Base-by-base conservation (phyloP, 495 filamentous ascomycete species). In the Tuber microsphaerosporum region DNA sequence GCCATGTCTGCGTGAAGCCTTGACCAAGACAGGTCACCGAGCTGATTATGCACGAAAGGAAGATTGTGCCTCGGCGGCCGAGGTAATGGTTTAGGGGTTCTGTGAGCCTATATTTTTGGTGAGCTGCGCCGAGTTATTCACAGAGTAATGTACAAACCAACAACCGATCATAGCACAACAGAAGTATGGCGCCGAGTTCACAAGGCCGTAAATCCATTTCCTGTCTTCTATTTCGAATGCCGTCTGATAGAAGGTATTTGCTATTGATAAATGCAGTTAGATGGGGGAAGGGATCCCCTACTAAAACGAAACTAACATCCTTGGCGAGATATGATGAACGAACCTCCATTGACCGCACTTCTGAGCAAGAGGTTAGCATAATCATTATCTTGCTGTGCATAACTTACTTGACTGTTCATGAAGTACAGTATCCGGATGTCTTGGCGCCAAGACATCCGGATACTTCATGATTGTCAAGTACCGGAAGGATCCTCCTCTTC, bases 111-210 rank as follows among this genome's bases (percentile, higher is more conserved):
- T 26, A 12, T 44, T 44, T 70, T 61, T 20, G 31, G 14, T 51
- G 74, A 34, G 31, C 1, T 22, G 48, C 0, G 1, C 16, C 34
- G 14, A 34, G 26, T 46, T 19, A 71, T 45, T 48, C 70, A 5
- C 39, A 5, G 34, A 31, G 34, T 44, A 12, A 22, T 16, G n/a
- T 26, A 73, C 17, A 22, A 37, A 86, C 93, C 92, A 94, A 85
- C 91, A 94, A n/a, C 92, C 91, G 72, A 92, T 82, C 44, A 94
- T 79, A n/a, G 93, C 92, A 77, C 89, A 94, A 84, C 89, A 90
- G 20, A 94, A 86, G 79, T 94, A 94, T 0, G 92, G 93, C 1
- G 86, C 86, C 26, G 86, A 85, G 78, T 90, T 91, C 43, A 90
- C 83, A 37, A 94, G 86, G 39, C 92, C 92, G 5, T 90, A 82